Conservation (phyloP, 192 early-diverging fungal species). For the Entomortierella parvispora region DNA sequence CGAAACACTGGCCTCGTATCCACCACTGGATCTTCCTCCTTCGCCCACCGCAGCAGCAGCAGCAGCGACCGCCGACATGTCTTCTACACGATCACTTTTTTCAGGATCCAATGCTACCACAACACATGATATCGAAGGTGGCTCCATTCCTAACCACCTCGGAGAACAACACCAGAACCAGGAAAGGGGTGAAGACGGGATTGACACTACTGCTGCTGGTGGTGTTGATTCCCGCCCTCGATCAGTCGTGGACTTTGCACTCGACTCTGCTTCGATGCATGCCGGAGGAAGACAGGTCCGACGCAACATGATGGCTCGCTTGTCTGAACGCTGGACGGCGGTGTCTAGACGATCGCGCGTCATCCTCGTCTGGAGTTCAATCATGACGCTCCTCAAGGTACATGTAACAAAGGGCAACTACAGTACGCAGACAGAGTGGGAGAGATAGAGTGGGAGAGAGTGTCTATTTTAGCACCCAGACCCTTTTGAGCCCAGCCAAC, state of each 20-base stretch:
- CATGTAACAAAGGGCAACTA: neutral
- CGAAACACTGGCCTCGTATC: neutral
- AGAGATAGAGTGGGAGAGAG: neutral
- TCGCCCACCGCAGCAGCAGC: neutral
- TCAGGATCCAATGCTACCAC: neutral
- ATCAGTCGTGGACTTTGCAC: slow-evolving; percentile 26
- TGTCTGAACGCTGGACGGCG: slow-evolving; percentile 43
- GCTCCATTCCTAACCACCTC: neutral
- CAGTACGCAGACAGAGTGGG: neutral
- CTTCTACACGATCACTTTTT: neutral
- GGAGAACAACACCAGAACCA: neutral
- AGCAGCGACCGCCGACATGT: neutral
- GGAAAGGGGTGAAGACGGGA: neutral
- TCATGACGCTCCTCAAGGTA: slow-evolving; percentile 52
- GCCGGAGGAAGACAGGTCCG: slow-evolving; percentile 54
- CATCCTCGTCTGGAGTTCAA: slow-evolving; percentile 35
- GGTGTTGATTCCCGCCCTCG: slow-evolving; percentile 18
- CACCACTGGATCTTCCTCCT: neutral
- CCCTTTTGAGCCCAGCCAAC: too few species aligned
- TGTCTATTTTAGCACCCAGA: neutral
- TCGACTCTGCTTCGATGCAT: slow-evolving; percentile 23
- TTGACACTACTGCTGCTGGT: neutral
- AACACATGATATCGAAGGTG: neutral
- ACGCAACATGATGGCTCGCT: slow-evolving; percentile 47
- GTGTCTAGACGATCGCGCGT: slow-evolving; percentile 56